Evolutionary conservation across 2,329 filamentous ascomycete species (phyloP).

Genomic region (Botrytis sinoallii): DNA sequence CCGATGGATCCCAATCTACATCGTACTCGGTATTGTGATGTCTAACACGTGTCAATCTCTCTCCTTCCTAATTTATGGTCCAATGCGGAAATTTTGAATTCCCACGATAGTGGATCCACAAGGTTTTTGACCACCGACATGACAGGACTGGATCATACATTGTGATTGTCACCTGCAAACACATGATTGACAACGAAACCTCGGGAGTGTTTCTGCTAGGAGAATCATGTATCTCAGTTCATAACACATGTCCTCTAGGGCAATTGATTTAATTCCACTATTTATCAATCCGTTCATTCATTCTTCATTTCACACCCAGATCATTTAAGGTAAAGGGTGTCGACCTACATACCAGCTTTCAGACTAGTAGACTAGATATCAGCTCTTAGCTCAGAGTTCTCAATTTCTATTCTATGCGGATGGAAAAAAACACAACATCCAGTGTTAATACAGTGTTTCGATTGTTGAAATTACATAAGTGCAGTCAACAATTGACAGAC

Average conservation of each 20-base stretch:
- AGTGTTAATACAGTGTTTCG: neutral
- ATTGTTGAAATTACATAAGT: neutral
- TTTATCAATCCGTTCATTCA: neutral
- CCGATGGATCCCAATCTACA: neutral
- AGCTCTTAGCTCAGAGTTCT: neutral
- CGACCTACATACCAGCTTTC: no score
- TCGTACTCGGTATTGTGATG: neutral
- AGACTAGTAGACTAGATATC: no score
- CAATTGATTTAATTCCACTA: neutral
- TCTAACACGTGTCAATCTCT: slow-evolving; percentile 2
- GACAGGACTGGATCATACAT: neutral
- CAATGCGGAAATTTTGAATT: neutral
- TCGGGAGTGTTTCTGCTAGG: neutral
- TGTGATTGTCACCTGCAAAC: neutral
- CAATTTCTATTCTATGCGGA: neutral
- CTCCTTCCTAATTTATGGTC: neutral
- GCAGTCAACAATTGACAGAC: neutral
- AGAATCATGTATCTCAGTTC: neutral
- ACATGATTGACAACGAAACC: neutral
- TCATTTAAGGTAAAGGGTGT: no score
- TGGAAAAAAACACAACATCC: neutral
- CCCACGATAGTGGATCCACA: neutral
- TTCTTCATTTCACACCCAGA: neutral
- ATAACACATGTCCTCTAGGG: neutral
- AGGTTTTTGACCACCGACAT: neutral